Conservation (phyloP, 1,139 yeast species). For the Zygosaccharomyces pseudobailii region DNA sequence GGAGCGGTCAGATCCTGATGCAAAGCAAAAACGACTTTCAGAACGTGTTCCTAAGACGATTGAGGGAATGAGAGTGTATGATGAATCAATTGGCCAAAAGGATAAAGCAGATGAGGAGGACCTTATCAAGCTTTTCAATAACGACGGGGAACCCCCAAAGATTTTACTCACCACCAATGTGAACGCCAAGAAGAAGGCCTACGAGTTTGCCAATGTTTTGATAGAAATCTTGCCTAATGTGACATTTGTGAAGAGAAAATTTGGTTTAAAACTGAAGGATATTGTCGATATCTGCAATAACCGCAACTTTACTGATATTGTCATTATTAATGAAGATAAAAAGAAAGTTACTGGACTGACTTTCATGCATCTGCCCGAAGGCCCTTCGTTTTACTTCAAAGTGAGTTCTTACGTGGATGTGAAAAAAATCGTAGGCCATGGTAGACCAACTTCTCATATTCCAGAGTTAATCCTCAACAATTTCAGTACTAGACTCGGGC, state of each 20-base stretch:
- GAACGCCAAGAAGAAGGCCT: conserved; percentile 79
- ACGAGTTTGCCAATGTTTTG: conserved; percentile 82
- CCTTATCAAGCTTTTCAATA: conserved; percentile 29
- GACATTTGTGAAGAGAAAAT: conserved; percentile 81
- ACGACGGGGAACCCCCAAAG: conserved; percentile 51
- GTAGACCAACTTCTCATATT: conserved; percentile 80
- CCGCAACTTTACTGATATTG: conserved; percentile 79
- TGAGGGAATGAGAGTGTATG: conserved; percentile 82
- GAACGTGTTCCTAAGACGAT: conserved; percentile 83
- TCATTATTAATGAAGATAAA: conserved; percentile 90
- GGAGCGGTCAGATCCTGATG: conserved; percentile 75
- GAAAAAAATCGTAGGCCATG: conserved; percentile 79
- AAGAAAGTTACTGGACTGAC: conserved; percentile 88
- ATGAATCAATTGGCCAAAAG: conserved; percentile 66
- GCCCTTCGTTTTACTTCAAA: conserved; percentile 91
- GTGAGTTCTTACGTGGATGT: conserved; percentile 74
- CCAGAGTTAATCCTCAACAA: conserved; percentile 91
- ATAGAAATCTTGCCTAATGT: conserved; percentile 82
- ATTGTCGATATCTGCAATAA: conserved; percentile 79
- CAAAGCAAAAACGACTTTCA: conserved; percentile 72
- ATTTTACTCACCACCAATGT: conserved; percentile 85
- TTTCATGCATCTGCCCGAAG: conserved; percentile 86
- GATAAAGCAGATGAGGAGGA: conserved; percentile 77
- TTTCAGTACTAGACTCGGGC: conserved; percentile 87
- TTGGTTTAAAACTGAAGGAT: conserved; percentile 76